Evolutionary conservation across 1,284 basidiomycete species (phyloP), one percentile per base, ranked within the genome.

Genomic region (Inonotus obliquus): DNA sequence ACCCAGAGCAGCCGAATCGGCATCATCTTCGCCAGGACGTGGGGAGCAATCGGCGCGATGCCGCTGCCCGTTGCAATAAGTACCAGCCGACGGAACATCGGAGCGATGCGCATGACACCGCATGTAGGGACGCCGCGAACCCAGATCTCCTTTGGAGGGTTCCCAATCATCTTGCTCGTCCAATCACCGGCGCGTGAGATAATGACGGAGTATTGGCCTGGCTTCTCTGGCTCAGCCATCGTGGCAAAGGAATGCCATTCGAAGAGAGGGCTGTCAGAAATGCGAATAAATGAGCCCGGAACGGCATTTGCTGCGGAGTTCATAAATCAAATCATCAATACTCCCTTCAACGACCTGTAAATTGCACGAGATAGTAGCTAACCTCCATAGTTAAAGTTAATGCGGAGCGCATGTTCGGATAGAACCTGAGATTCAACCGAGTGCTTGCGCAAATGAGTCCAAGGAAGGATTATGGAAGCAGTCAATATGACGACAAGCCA

Each of bases 31-130:
- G 72, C 72, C 59, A 71, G 73, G 45, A 76, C 69, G 19, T 72
- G 68, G n/a, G 72, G 73, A 13, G 71, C 67, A 54, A 72, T 73
- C 4, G 74, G 74, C 0, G 72, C 74, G 32, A 76, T 76, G 7
- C 74, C 75, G 10, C 74, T 75, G 3, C 75, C 75, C 6, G 75
- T 76, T 25, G 75, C 75, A 11, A 77, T 73, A 37, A 77, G 69
- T 19, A 77, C 73, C 38, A 76, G 68, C 27, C 67, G 65, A n/a
- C 70, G 69, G 72, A 77, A 77, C 32, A 76, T 70, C 9, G 67
- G 66, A 13, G 71, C 72, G 21, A 72, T 73, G 60, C 70, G 73
- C 25, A 77, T 68, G 39, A 76, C 68, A 44, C 74, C 75, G 61
- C 73, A 71, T 4, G 71, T 70, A 10, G 75, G 75, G 47, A 71